Conservation (phyloP, 441 rosid genomes). For the Syzygium malaccense region DNA sequence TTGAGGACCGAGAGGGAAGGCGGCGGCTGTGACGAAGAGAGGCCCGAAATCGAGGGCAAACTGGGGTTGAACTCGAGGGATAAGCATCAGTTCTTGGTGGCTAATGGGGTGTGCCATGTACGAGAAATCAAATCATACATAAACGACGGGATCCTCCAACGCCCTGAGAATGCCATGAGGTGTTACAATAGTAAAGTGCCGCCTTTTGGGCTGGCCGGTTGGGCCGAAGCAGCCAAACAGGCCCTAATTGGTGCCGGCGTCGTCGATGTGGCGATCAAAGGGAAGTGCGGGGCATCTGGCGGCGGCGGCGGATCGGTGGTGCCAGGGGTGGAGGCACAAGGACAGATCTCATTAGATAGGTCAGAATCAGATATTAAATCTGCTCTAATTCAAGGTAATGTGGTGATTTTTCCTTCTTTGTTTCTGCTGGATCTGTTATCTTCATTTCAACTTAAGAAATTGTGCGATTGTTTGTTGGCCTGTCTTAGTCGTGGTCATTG, state of each 20-base stretch:
- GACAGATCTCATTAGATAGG: neutral
- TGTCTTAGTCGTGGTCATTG: neutral
- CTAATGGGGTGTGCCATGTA: neutral
- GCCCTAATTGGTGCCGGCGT: neutral
- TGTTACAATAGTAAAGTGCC: neutral
- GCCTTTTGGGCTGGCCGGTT: neutral
- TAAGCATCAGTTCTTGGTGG: neutral
- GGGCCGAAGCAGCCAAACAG: neutral
- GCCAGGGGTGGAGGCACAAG: neutral
- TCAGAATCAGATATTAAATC: neutral
- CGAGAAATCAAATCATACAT: neutral
- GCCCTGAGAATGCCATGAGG: neutral
- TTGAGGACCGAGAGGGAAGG: constrained; percentile 14
- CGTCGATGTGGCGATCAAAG: neutral
- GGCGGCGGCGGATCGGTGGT: neutral
- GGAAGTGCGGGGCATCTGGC: neutral
- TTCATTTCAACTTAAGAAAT: neutral
- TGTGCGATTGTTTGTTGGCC: neutral
- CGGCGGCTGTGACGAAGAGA: constrained; percentile 10
- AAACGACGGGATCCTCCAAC: neutral
- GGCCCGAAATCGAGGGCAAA: neutral
- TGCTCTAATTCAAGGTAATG: neutral
- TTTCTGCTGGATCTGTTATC: neutral
- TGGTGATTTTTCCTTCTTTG: neutral
- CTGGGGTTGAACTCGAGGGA: neutral